phyloP scores from a whole-genome alignment of 768 basidiomycete species.

The Saitozyma podzolica region DNA sequence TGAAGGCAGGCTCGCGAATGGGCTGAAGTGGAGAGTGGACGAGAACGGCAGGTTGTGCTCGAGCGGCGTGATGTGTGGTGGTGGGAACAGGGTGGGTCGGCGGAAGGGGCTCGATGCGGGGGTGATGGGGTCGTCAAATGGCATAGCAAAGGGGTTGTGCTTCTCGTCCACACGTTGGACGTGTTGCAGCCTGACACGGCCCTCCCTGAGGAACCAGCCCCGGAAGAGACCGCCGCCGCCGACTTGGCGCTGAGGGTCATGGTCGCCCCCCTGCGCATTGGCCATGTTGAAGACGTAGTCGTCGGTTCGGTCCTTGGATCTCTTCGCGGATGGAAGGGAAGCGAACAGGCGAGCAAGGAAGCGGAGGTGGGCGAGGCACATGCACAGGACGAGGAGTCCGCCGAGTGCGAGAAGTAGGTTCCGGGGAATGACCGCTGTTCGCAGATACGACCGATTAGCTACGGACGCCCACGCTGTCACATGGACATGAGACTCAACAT shows the following conservation, averaged over 20 bases:
- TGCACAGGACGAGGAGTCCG: slow-evolving; percentile 31
- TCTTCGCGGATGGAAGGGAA: slow-evolving; percentile 16
- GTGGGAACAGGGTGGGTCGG: slow-evolving; percentile 21
- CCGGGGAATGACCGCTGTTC: slow-evolving; percentile 28
- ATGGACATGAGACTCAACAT: background rate
- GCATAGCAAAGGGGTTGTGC: background rate
- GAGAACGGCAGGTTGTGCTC: slow-evolving; percentile 31
- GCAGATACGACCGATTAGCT: background rate
- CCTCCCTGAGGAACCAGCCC: slow-evolving; percentile 30
- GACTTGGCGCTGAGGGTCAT: background rate
- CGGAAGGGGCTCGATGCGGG: slow-evolving; percentile 1
- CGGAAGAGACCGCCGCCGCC: slow-evolving; percentile 26
- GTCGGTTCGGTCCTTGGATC: slow-evolving; percentile 3
- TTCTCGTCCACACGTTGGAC: slow-evolving; percentile 1
- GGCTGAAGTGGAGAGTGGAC: slow-evolving; percentile 22
- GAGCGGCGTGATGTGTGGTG: slow-evolving; percentile 34
- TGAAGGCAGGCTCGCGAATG: slow-evolving; percentile 30
- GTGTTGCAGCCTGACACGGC: background rate
- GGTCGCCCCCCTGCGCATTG: background rate
- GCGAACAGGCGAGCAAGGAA: slow-evolving; percentile 47
- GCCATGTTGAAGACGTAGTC: background rate
- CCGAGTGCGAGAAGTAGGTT: slow-evolving; percentile 33
- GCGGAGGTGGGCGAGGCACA: slow-evolving; percentile 38
- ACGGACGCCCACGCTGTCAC: background rate
- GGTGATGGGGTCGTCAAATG: background rate